phyloP scores from a whole-genome alignment of 2,329 filamentous ascomycete genomes.

The Penicillium sp. region DNA sequence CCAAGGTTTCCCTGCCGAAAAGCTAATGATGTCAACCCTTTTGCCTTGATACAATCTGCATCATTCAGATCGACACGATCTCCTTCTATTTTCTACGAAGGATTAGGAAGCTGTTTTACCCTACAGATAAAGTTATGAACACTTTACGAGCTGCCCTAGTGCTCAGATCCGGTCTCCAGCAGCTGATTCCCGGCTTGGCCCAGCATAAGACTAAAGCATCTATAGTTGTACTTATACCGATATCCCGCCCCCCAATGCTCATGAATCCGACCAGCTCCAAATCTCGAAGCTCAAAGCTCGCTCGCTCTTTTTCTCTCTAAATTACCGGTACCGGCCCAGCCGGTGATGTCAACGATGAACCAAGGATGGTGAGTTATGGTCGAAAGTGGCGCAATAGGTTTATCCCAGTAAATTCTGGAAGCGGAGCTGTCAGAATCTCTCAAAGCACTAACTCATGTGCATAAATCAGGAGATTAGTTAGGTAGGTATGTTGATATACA shows the following conservation, averaged over 20 bases:
- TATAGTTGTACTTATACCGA: background rate
- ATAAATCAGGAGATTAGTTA: background rate
- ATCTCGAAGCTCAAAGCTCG: background rate
- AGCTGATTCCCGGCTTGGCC: background rate
- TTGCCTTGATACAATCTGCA: background rate
- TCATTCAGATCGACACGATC: background rate
- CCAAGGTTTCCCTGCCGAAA: conserved; percentile 19
- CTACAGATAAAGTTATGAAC: background rate
- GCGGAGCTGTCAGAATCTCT: background rate
- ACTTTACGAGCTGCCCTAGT: background rate
- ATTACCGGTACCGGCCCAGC: background rate
- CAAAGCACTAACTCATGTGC: background rate
- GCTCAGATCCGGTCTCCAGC: background rate
- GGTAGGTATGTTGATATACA: background rate
- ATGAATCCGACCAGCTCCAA: background rate
- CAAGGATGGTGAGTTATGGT: background rate
- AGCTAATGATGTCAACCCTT: conserved; percentile 14
- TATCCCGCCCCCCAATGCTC: background rate
- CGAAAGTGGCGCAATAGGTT: background rate
- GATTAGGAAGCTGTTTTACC: background rate
- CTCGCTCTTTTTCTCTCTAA: too few species aligned
- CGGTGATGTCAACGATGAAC: too few species aligned
- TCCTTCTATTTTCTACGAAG: background rate
- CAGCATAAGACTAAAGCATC: background rate
- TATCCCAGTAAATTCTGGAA: background rate